Evolutionary conservation across 345 rosid genomes (phyloP).

Genomic region (Camelina sativa): DNA sequence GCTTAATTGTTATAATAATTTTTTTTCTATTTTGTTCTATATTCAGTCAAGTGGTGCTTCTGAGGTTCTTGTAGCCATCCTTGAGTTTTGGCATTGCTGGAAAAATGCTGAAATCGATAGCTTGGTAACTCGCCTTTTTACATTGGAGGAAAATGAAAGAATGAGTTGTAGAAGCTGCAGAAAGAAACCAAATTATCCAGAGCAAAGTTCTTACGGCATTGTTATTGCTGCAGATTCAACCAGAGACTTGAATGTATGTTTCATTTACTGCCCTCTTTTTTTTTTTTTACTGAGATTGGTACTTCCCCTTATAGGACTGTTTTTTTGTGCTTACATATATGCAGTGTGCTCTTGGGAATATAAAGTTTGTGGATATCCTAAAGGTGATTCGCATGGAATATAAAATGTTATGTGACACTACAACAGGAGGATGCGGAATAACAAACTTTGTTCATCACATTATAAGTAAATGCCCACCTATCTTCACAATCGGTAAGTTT

Average conservation of each 20-base stretch:
- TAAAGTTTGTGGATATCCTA: slow-evolving; percentile 23
- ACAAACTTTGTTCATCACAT: slow-evolving; percentile 5
- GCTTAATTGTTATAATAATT: background rate
- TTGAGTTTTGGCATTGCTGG: slow-evolving; percentile 21
- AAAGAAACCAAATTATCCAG: background rate
- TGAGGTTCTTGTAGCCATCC: slow-evolving; percentile 29
- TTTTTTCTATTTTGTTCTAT: background rate
- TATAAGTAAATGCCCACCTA: slow-evolving; percentile 20
- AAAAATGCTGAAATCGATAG: slow-evolving; percentile 4
- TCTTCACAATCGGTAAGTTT: slow-evolving; percentile 30
- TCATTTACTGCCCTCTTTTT: background rate
- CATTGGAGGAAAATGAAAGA: background rate
- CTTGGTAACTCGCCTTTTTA: slow-evolving; percentile 11
- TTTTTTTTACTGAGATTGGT: background rate
- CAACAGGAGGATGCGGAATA: slow-evolving; percentile 21
- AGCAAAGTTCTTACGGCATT: slow-evolving; percentile 28
- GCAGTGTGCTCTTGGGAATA: slow-evolving; percentile 23
- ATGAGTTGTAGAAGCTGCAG: slow-evolving; percentile 15
- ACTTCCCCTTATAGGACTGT: background rate
- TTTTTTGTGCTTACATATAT: background rate
- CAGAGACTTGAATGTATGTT: slow-evolving; percentile 30
- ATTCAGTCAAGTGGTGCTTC: slow-evolving; percentile 23
- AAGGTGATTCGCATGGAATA: slow-evolving; percentile 1
- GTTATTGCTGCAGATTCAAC: slow-evolving; percentile 12
- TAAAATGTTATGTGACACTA: slow-evolving; percentile 14